Percentiles rank a stretch among this genome's conserved stretches.
These are phyloP conservation scores for Dioszegia hungarica DNA, from an alignment of 768 basidiomycete species.

Conservation along the genomic window DNA sequence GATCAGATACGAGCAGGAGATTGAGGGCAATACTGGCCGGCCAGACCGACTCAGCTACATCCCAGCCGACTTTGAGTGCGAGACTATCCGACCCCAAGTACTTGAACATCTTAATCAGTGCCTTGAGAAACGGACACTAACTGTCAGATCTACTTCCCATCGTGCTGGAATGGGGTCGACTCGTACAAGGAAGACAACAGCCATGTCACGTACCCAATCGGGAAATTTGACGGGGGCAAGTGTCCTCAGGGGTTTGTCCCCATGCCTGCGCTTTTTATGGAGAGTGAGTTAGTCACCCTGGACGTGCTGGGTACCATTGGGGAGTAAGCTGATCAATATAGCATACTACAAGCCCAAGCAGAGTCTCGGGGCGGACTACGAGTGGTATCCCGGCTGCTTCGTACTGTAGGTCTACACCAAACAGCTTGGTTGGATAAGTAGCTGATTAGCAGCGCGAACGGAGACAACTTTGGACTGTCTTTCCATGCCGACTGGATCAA, in stretches of 20 bases:
- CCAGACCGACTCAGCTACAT: slow-evolving; percentile 12
- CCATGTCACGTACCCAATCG: slow-evolving; percentile 27
- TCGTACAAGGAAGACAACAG: slow-evolving; percentile 20
- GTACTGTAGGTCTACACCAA: slow-evolving; percentile 14
- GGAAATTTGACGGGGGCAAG: slow-evolving; percentile 13
- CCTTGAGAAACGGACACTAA: background rate
- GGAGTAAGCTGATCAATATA: background rate
- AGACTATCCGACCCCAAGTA: slow-evolving; percentile 16
- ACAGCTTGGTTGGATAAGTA: background rate
- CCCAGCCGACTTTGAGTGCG: slow-evolving; percentile 15
- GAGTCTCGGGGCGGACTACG: slow-evolving; percentile 22
- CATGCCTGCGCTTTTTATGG: slow-evolving; percentile 28
- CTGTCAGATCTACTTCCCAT: slow-evolving; percentile 23
- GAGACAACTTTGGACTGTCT: slow-evolving; percentile 21
- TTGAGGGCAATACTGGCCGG: background rate
- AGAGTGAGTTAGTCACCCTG: slow-evolving; percentile 27
- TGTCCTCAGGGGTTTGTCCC: slow-evolving; percentile 21
- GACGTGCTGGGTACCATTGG: no score
- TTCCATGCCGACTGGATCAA: slow-evolving; percentile 34
- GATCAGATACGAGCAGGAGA: background rate
- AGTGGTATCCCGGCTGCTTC: slow-evolving; percentile 37
- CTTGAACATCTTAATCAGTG: background rate
- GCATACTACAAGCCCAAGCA: slow-evolving; percentile 19
- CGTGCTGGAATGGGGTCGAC: slow-evolving; percentile 32
- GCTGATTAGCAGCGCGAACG: slow-evolving; percentile 17